phyloP scores from a whole-genome alignment of 2,329 filamentous ascomycete species.

The Paecilomyces sp. region DNA sequence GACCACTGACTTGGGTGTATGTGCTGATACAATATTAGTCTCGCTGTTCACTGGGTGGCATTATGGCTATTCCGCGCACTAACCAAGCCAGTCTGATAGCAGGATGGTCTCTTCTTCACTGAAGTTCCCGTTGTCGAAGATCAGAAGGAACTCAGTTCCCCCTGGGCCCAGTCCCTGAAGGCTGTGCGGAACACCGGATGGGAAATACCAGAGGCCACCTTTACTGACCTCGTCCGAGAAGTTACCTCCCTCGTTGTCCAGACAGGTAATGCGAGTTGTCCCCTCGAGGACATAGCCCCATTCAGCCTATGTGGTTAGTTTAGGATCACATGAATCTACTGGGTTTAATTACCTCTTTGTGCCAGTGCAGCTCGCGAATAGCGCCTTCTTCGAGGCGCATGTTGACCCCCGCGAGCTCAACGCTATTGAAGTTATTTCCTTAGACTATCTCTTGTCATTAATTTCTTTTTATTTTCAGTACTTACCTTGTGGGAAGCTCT shows the following conservation, averaged over 20 bases:
- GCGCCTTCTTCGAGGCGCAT: constrained; percentile 69
- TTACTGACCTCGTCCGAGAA: constrained; percentile 69
- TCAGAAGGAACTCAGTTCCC: constrained; percentile 56
- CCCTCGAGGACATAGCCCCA: constrained; percentile 71
- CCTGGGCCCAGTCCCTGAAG: constrained; percentile 61
- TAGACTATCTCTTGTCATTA: background rate
- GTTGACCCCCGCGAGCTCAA: constrained; percentile 69
- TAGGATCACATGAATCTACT: background rate
- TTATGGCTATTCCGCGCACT: constrained; percentile 11
- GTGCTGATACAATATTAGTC: constrained; percentile 37
- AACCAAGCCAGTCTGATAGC: constrained; percentile 64
- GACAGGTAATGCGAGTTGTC: constrained; percentile 61
- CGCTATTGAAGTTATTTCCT: constrained; percentile 16
- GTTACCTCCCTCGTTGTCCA: constrained; percentile 66
- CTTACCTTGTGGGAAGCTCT: constrained; percentile 19
- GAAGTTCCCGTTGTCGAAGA: constrained; percentile 53
- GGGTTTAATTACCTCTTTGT: constrained; percentile 49
- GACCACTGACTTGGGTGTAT: constrained; percentile 65
- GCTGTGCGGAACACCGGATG: constrained; percentile 66
- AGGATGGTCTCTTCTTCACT: constrained; percentile 63
- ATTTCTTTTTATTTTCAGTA: background rate
- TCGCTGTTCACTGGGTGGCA: background rate
- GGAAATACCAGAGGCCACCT: constrained; percentile 74
- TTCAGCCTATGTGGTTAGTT: constrained; percentile 45
- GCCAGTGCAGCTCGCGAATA: constrained; percentile 73